Evolutionary conservation across 2,329 filamentous ascomycete genomes (phyloP), one percentile per base, ranked within the genome.

Genomic region (Akanthomyces lecanii): DNA sequence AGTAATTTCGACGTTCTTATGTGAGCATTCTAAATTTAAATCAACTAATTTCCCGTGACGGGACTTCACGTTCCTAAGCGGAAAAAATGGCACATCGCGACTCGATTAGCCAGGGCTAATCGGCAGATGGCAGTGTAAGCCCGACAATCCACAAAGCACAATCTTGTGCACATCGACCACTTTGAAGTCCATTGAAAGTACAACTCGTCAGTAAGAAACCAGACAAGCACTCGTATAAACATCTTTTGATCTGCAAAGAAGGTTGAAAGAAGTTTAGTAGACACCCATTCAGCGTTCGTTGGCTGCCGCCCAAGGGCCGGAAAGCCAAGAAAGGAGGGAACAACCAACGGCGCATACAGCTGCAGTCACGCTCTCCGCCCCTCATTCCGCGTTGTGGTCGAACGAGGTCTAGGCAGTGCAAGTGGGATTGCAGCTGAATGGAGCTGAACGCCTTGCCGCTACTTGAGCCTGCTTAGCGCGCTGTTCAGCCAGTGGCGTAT

Each of bases 391-490:
- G 51, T 48, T 55, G 28, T 23, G 52, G 21, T 61, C 59, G 4
- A 61, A 61, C 40, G 28, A 28, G 51, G 59, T 54, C 50, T 61
- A 61, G 59, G 12, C 30, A 42, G 28, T n/a, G 21, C n/a, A 5
- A 38, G 42, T 48, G 42, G 59, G 51, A 61, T 55, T 47, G 30
- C 40, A 61, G 59, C 59, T 61, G 59, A 61, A 54, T n/a, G 30
- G 38, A 40, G 59, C 59, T 61, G 59, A 61, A 61, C n/a, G 59
- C 59, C 59, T 53, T 61, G 30, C 59, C 50, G 51, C 59, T 38
- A 48, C 59, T 14, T 5, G 25, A n/a, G 12, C 18, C 57, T 23
- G 18, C 12, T 53, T 61, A 53, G 58, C 58, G 57, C 57, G 40
- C 33, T 21, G 16, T 36, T 42, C 28, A n/a, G 16, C 51, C 28